Conservation (phyloP, 2,329 filamentous ascomycete species). For the Karstenula rhodostoma region DNA sequence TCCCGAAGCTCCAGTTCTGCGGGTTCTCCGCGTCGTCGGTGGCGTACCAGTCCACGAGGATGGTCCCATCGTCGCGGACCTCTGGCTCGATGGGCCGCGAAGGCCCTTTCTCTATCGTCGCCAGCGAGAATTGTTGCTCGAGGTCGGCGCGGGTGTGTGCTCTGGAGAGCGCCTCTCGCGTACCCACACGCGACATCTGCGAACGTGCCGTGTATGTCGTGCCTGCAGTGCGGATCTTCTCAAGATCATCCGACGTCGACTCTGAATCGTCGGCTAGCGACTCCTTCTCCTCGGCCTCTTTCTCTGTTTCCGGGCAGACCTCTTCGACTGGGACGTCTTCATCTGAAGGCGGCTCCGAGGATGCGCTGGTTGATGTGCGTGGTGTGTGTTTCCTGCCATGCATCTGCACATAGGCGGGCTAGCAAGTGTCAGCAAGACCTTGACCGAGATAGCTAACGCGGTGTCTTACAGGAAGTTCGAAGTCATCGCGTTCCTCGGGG, state of each 20-base stretch:
- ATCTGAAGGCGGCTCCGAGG: slow-evolving; percentile 16
- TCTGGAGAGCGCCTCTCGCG: slow-evolving; percentile 46
- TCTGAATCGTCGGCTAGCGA: slow-evolving; percentile 25
- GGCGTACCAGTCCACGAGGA: slow-evolving; percentile 55
- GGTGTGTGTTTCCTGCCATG: slow-evolving; percentile 19
- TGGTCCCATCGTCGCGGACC: slow-evolving; percentile 47
- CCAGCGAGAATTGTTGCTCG: slow-evolving; percentile 49
- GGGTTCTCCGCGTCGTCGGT: slow-evolving; percentile 52
- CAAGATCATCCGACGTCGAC: slow-evolving; percentile 33
- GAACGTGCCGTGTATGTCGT: slow-evolving; percentile 36
- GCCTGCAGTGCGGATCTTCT: slow-evolving; percentile 43
- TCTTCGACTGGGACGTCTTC: slow-evolving; percentile 36
- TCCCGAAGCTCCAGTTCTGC: slow-evolving; percentile 49
- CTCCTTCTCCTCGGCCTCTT: slow-evolving; percentile 18
- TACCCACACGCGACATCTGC: slow-evolving; percentile 48
- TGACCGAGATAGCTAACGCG: not conserved
- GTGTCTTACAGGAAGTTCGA: slow-evolving; percentile 55
- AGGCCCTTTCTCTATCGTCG: slow-evolving; percentile 46
- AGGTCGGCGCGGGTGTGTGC: slow-evolving; percentile 51
- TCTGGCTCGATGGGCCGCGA: slow-evolving; percentile 47
- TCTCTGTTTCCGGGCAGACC: slow-evolving; percentile 34
- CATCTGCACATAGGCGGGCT: slow-evolving; percentile 46
- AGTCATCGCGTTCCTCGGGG: slow-evolving; percentile 66
- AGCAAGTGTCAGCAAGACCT: not conserved
- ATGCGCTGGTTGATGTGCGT: slow-evolving; percentile 11